Evolutionary conservation across 1,139 yeast genomes (phyloP), one percentile per base, ranked within the genome.

Genomic region (Scheffersomyces quercinus): DNA sequence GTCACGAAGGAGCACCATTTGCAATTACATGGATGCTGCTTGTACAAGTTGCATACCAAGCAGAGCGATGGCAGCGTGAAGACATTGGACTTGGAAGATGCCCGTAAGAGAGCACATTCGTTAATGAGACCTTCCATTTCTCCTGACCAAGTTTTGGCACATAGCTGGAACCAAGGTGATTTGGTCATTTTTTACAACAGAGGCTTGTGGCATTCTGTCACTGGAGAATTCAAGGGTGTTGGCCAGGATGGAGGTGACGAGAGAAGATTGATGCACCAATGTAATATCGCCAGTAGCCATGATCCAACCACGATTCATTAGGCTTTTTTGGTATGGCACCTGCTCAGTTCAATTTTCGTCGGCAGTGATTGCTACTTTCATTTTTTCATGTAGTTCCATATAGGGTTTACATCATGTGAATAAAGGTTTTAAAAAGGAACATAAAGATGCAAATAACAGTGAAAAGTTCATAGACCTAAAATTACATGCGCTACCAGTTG

Each of bases 181-280:
- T 75, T 88, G 60, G 95, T 88, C 29, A 82, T 88, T 46, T 88
- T 88, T 71, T 88, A 75, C 68, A 88, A 88, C 72, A 78, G 91
- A 61, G 96, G 96, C 35, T 93, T 88, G 10, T 85, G 90, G 84
- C 96, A 88, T 61, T 82, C 93, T 4, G 96, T 88, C 32, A 88
- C 96, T 24, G 96, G 96, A 41, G 96, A 88, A 62, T 84, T 88
- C 65, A 73, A 73, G 56, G 79, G 77, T 3, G 65, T 69, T 36
- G 65, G 65, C 28, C 46, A 44, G 11, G 62, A 63, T 41, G 84
- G 81, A 24, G 75, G 76, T 20, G 88, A 85, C 43, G 95, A 88
- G 60, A 81, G 81, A 58, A 78, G 96, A 62, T 73, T 88, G 62
- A 88, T 88, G 95, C 96, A 88, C 62, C 96, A 88, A 67, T 88